Evolutionary conservation across 164 flowering plant species (phyloP).

Genomic region (Saururus chinensis): DNA sequence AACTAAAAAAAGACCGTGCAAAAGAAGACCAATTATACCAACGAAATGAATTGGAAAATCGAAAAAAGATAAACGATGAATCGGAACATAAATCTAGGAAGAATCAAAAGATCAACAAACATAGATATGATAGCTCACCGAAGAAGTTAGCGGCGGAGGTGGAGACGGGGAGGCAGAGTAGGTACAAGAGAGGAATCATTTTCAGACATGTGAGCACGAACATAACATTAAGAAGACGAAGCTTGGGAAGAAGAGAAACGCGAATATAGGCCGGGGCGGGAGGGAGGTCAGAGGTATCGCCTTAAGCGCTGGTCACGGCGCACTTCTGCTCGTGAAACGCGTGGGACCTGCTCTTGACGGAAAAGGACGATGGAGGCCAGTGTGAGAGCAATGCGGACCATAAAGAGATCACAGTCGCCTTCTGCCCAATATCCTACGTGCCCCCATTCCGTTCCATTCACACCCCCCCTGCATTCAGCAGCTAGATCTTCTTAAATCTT

Average conservation of each 20-base stretch:
- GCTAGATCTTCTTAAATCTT: too few species aligned
- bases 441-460: too few species aligned
- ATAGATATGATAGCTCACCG: conserved; percentile 12
- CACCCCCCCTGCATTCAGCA: too few species aligned
- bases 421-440: too few species aligned
- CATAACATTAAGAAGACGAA: not conserved
- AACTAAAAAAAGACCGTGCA: too few species aligned
- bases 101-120: not conserved
- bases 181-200: conserved; percentile 15
- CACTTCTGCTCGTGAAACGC: not conserved
- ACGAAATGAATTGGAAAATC: too few species aligned
- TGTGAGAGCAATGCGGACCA: too few species aligned
- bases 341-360: not conserved
- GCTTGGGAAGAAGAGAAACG: not conserved
- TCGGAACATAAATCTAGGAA: too few species aligned
- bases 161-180: conserved; percentile 13
- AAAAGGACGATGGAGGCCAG: not conserved
- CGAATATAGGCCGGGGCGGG: not conserved
- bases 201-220: not conserved
- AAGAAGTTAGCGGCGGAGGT: conserved; percentile 8
- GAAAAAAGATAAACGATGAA: not conserved
- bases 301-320: not conserved
- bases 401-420: too few species aligned
- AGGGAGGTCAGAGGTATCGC: not conserved
- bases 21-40: too few species aligned